Evolutionary conservation across 2,329 filamentous ascomycete species (phyloP).

Genomic region (Clarireedia hainanense): DNA sequence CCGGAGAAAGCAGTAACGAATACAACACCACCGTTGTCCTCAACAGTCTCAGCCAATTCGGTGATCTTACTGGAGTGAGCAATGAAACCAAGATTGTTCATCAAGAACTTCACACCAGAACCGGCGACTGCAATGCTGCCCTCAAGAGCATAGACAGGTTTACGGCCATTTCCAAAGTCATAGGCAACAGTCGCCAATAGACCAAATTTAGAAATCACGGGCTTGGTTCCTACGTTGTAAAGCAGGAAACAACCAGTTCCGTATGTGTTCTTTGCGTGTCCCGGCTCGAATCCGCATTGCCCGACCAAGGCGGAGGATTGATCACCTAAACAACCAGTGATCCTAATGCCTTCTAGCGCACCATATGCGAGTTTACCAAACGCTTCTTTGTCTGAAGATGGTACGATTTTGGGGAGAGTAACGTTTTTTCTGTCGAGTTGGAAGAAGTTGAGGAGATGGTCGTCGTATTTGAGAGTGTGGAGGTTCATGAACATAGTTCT

Average conservation of each 20-base stretch:
- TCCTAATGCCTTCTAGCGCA: conserved; percentile 58
- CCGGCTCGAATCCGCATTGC: conserved; percentile 74
- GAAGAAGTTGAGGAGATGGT: conserved; percentile 68
- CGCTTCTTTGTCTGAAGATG: conserved; percentile 62
- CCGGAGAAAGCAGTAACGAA: conserved; percentile 89
- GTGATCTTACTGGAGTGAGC: conserved; percentile 42
- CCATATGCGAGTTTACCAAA: conserved; percentile 64
- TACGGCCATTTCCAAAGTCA: conserved; percentile 52
- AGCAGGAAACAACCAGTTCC: conserved; percentile 80
- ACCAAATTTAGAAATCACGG: conserved; percentile 77
- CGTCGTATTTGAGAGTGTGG: conserved; percentile 66
- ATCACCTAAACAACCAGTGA: conserved; percentile 71
- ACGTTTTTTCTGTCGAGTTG: conserved; percentile 61
- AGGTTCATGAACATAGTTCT: conserved; percentile 86
- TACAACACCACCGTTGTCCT: conserved; percentile 74
- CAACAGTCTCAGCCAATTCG: conserved; percentile 43
- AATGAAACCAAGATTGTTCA: conserved; percentile 57
- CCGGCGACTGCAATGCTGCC: conserved; percentile 78
- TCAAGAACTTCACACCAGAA: conserved; percentile 68
- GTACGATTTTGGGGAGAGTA: conserved; percentile 65
- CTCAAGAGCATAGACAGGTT: conserved; percentile 69
- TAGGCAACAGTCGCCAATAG: conserved; percentile 83
- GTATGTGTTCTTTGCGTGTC: conserved; percentile 79
- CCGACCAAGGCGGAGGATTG: conserved; percentile 75
- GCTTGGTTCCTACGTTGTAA: conserved; percentile 76